Conservation (phyloP, 1,284 basidiomycete genomes). For the Porodaedalea pini region DNA sequence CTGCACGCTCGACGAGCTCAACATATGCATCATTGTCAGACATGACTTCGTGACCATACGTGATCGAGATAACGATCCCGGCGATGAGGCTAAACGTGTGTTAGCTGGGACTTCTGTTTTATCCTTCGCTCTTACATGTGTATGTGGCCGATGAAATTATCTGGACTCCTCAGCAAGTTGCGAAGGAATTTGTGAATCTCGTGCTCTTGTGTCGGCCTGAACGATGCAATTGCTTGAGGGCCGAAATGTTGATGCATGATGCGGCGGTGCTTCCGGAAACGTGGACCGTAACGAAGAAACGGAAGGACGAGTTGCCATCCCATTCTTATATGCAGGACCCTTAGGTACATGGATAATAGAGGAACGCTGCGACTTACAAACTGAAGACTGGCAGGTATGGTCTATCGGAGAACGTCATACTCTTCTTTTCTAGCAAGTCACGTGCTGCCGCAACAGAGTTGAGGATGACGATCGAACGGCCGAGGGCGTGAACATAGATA, state of each 20-base stretch:
- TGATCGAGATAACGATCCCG: no score
- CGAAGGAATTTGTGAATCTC: slow-evolving; percentile 27
- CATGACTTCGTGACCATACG: no score
- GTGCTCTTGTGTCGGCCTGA: slow-evolving; percentile 25
- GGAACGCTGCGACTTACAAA: slow-evolving; percentile 28
- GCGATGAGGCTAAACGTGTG: no score
- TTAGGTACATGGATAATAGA: no score
- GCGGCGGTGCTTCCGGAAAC: no score
- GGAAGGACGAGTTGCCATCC: no score
- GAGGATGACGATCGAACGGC: slow-evolving; percentile 35
- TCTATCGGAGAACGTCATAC: slow-evolving; percentile 37
- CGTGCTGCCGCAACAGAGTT: slow-evolving; percentile 33
- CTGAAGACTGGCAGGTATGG: slow-evolving; percentile 29
- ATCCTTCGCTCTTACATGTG: no score
- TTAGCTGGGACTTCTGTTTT: no score
- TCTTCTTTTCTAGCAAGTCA: slow-evolving; percentile 39
- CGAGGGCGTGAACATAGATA: slow-evolving; percentile 33
- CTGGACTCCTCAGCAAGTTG: slow-evolving; percentile 25
- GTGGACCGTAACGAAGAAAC: no score
- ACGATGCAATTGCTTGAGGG: slow-evolving; percentile 24
- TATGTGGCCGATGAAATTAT: slow-evolving; percentile 23
- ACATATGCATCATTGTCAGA: no score
- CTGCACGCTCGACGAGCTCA: background rate
- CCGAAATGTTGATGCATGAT: no score
- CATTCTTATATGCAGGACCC: no score